Evolutionary conservation across 2,329 filamentous ascomycete genomes (phyloP).

Genomic region (Ambrosiella beaveri): DNA sequence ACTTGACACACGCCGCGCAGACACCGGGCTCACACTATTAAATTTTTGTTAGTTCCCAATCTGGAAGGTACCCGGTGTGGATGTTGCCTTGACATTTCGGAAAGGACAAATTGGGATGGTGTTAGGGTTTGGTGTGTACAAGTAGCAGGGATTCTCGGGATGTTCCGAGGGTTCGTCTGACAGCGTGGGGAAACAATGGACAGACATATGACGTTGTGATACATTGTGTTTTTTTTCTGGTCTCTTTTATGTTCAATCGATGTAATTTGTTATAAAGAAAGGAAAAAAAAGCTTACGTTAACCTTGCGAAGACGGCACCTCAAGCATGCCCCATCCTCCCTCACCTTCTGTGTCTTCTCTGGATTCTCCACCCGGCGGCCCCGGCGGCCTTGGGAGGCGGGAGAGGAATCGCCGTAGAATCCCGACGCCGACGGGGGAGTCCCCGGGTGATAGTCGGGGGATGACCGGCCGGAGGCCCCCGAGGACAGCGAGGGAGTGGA

Average conservation of each 20-base stretch:
- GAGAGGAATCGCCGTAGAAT: not conserved
- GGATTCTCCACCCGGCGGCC: conserved; percentile 19
- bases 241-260: not conserved
- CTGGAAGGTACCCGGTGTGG: too few species aligned
- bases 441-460: not conserved
- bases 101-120: too few species aligned
- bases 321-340: conserved; percentile 31
- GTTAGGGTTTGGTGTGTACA: too few species aligned
- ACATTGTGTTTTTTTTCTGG: not conserved
- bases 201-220: too few species aligned
- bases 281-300: conserved; percentile 22
- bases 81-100: too few species aligned
- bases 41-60: not conserved
- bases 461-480: not conserved
- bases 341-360: conserved; percentile 31
- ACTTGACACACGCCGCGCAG: conserved; percentile 7
- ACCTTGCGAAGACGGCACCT: conserved; percentile 32
- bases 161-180: too few species aligned
- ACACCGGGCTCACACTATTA: conserved; percentile 7
- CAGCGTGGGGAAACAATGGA: too few species aligned
- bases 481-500: not conserved
- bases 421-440: not conserved
- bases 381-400: not conserved
- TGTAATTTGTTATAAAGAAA: not conserved
- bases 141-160: too few species aligned